Conservation (phyloP, 1,284 basidiomycete genomes). For the Ustilago bromivora region DNA sequence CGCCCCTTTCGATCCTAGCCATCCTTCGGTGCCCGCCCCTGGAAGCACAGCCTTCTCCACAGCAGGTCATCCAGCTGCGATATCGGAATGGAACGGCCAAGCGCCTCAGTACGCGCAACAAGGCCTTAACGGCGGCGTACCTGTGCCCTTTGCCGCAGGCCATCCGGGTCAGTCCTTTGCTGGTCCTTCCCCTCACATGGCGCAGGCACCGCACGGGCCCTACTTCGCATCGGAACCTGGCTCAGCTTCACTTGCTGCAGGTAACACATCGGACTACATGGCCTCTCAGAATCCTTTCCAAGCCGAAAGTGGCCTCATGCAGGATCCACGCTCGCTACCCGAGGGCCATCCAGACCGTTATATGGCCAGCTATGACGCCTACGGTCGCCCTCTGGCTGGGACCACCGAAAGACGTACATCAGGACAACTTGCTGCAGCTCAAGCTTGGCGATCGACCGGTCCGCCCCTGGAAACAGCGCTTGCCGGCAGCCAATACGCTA, state of each 20-base stretch:
- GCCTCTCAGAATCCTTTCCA: constrained; percentile 14
- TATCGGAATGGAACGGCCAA: constrained; percentile 23
- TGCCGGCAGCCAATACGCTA: constrained; percentile 40
- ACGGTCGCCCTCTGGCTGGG: constrained; percentile 13
- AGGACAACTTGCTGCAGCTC: constrained; percentile 15
- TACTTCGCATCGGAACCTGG: constrained; percentile 27
- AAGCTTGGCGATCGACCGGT: constrained; percentile 26
- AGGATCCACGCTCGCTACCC: constrained; percentile 8
- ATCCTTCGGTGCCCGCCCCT: constrained; percentile 10
- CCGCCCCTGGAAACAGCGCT: constrained; percentile 41
- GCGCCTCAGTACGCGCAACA: constrained; percentile 22
- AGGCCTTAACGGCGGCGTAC: constrained; percentile 2
- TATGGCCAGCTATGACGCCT: constrained; percentile 23
- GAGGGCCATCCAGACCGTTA: constrained; percentile 30
- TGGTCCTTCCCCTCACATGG: constrained; percentile 17
- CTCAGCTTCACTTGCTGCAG: constrained; percentile 9
- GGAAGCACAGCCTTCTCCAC: constrained; percentile 10
- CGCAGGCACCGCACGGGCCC: constrained; percentile 20
- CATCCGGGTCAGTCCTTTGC: constrained; percentile 15
- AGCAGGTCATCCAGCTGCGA: constrained; percentile 6
- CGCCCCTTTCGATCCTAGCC: constrained; percentile 7
- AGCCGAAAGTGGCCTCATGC: constrained; percentile 1
- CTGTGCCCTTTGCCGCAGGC: background rate
- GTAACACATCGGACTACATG: constrained; percentile 10
- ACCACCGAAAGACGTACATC: constrained; percentile 21